phyloP scores from a whole-genome alignment of 176 grass and related monocot species.

The Coix lacrymajobi region DNA sequence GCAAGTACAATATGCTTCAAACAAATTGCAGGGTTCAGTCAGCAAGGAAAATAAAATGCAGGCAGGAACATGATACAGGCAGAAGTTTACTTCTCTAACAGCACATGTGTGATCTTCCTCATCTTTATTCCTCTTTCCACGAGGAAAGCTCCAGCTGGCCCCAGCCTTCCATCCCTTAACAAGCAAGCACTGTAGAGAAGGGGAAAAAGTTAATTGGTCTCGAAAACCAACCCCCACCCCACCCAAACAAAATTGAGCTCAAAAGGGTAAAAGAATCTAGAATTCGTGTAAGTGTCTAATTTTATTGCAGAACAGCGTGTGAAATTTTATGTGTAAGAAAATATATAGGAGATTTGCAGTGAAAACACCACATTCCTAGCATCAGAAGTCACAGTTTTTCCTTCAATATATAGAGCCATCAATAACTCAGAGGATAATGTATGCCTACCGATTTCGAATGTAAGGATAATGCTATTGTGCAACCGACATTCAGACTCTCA shows the following conservation, averaged over 20 bases:
- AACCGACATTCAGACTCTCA: not conserved
- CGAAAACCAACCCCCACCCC: not conserved
- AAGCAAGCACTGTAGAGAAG: slow-evolving; percentile 74
- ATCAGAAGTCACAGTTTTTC: not conserved
- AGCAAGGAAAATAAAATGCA: not conserved
- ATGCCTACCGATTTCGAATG: not conserved
- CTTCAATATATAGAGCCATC: too few relatives aligned
- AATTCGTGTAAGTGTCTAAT: not conserved
- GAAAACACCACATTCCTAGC: not conserved
- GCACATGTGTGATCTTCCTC: slow-evolving; percentile 93
- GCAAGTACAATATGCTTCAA: not conserved
- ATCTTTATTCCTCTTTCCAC: slow-evolving; percentile 97
- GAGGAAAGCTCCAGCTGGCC: slow-evolving; percentile 95
- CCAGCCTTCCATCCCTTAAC: slow-evolving; percentile 96
- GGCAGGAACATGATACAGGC: not conserved
- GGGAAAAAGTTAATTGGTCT: not conserved
- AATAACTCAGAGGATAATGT: not conserved
- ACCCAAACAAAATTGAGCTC: not conserved
- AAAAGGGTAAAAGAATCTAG: not conserved
- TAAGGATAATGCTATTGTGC: not conserved
- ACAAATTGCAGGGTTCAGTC: not conserved
- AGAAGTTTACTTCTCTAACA: slow-evolving; percentile 82
- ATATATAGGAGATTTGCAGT: not conserved
- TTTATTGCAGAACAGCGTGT: not conserved
- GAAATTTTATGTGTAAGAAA: not conserved